Evolutionary conservation across 2,329 filamentous ascomycete species (phyloP).

Genomic region (Leptographium galeiforme): DNA sequence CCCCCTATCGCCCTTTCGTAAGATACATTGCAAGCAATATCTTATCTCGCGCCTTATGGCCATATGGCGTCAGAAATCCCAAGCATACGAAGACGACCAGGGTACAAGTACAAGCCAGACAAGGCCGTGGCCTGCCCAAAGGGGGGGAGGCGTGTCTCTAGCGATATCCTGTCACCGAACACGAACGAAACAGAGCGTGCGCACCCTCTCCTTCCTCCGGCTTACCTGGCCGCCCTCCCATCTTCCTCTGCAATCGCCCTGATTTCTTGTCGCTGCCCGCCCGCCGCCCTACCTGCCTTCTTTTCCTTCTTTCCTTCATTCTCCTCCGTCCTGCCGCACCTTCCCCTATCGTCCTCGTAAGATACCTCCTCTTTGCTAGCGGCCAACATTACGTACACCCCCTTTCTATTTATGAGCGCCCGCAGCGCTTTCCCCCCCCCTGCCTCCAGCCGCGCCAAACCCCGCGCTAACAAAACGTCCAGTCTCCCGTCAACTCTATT

Average conservation of each 20-base stretch:
- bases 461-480: conserved; percentile 8
- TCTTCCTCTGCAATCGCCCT: background rate
- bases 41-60: background rate
- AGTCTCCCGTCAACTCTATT: conserved; percentile 8
- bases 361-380: background rate
- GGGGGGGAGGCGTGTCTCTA: background rate
- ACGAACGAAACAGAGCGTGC: background rate
- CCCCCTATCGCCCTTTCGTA: background rate
- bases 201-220: background rate
- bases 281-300: background rate
- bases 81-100: background rate
- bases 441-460: conserved; percentile 5
- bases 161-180: background rate
- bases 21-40: background rate
- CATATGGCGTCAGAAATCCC: background rate
- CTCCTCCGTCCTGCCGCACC: background rate
- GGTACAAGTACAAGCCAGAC: background rate
- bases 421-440: background rate
- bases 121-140: too few species aligned
- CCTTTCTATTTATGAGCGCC: conserved; percentile 3
- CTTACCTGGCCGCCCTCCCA: background rate
- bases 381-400: conserved; percentile 1
- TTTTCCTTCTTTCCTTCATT: background rate
- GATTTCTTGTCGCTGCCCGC: background rate
- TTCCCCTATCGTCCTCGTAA: background rate